Conservation (phyloP, 2,329 filamentous ascomycete genomes). For the Colletotrichum sp. region DNA sequence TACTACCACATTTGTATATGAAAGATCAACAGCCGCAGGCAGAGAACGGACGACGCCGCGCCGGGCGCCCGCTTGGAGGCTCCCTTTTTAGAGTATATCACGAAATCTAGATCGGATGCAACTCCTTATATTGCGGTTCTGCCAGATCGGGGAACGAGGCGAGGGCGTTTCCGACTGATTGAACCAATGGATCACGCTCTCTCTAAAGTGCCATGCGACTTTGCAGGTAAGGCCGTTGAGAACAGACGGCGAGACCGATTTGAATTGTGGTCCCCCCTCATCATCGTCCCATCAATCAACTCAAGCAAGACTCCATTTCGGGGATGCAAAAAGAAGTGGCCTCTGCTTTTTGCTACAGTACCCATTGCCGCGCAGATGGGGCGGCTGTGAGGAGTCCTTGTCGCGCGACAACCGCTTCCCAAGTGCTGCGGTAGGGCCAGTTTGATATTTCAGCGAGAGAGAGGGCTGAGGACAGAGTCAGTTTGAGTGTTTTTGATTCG, state of each 20-base stretch:
- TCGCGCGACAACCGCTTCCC: neutral
- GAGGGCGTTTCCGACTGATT: neutral
- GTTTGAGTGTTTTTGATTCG: neutral
- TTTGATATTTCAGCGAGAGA: neutral
- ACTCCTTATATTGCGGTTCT: neutral
- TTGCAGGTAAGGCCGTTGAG: neutral
- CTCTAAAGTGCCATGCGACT: neutral
- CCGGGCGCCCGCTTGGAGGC: neutral
- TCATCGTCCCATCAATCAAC: neutral
- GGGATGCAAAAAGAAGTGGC: neutral
- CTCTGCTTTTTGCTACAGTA: neutral
- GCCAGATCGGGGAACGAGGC: neutral
- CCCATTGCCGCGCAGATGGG: neutral
- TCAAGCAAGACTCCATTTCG: neutral
- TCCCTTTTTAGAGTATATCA: neutral
- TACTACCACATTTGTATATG: neutral
- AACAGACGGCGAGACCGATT: neutral
- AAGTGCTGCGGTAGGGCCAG: neutral
- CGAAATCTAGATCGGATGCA: neutral
- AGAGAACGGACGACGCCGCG: neutral
- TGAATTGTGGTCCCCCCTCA: neutral
- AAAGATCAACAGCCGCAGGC: neutral
- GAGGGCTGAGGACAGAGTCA: neutral
- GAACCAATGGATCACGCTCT: neutral
- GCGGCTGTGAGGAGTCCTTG: neutral